Base-by-base conservation (phyloP, 805 yeast genomes). In the Zygotorulaspora danielsina region DNA sequence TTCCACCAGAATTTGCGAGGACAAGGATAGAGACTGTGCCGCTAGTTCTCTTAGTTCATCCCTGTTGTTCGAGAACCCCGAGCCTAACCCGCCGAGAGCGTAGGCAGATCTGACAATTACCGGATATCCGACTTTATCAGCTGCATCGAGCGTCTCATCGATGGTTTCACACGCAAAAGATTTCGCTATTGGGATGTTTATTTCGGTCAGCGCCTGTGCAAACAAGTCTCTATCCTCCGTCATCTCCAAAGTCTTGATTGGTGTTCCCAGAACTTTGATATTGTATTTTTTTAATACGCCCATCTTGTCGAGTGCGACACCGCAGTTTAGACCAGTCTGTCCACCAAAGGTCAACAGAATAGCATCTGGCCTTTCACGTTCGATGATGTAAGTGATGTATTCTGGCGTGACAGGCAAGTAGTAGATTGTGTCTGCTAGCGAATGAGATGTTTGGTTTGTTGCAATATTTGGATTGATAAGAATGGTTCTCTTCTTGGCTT, bases 171-270 rank as follows among this genome's bases (percentile, higher is more conserved):
- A 97, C 39, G 99, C 97, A 60, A 88, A 78, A 11, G 97, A 89
- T 67, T 86, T 94, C 34, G 99, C 99, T 63, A 86, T 89, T 44
- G 97, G 97, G 57, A 90, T 90, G 57, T 89, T 70, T 55, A 93
- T 93, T 68, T 93, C 96, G 54, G 88, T 87, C 65, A 93, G 73
- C 25, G 99, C 97, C 66, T 83, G 81, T 22, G 97, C 90, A 56
- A 93, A 93, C 55, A 93, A 70, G 46, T 93, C 98, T 70, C 99
- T 84, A 67, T 93, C 99, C 68, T 93, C 99, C 12, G 97, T 85
- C 28, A 96, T 89, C 63, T 87, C 95, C 58, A 93, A 74, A 36
- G 99, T 93, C 63, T 84, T 78, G 63, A 93, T 93, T 43, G 97
- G 99, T 42, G 99, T 93, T 55, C 99, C 99, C 50, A 93, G 72